Evolutionary conservation across 352 stramenopile genomes (phyloP), one percentile per base, ranked within the genome.

Genomic region (Globisporangium viniferum): DNA sequence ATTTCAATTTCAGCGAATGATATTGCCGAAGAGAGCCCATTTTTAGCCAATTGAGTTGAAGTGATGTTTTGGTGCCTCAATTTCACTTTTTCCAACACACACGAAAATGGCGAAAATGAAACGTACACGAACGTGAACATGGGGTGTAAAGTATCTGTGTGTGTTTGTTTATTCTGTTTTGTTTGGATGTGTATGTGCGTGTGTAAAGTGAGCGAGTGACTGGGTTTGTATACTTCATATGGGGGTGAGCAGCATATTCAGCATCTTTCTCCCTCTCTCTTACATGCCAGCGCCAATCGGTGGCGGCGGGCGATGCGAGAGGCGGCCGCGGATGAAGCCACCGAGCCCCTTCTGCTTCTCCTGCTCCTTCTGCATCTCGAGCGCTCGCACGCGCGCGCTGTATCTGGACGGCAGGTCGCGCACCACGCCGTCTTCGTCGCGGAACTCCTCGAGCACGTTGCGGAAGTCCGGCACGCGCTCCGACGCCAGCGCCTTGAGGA

Each of bases 361-460:
- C 63, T 94, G 82, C 55, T 90, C 71, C 70, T 94, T 91, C 67
- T 92, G 80, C 75, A 91, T 84, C 74, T 95, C 88, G 53, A 94
- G 72, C 51, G 86, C 79, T 41, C 83, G 82, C 74, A 96, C 79
- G 51, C 88, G 85, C 22, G 87, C 82, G n/a, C 72, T 72, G 68
- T 94, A 96, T 65, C 93, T 92, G 46, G 82, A 60, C 20, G 86
- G 81, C 36, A 96, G 68, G 51, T 96, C 88, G 48, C 86, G 86
- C 35, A 93, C 77, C 9, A 94, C 80, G 31, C 88, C 88, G 59
- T 95, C 88, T 0, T 91, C 81, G 41, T 94, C 88, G n/a, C 78
- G 78, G 74, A 95, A 96, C 66, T 94, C 86, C 6, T 65, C 65
- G 8, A 96, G 84, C 24, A 94, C 84, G 20, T 75, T 62, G n/a